Percentiles rank a stretch among this genome's conserved stretches.
These are phyloP conservation scores for Cairneyella variabilis DNA, from an alignment of 495 filamentous ascomycete species.

Conservation along the genomic window DNA sequence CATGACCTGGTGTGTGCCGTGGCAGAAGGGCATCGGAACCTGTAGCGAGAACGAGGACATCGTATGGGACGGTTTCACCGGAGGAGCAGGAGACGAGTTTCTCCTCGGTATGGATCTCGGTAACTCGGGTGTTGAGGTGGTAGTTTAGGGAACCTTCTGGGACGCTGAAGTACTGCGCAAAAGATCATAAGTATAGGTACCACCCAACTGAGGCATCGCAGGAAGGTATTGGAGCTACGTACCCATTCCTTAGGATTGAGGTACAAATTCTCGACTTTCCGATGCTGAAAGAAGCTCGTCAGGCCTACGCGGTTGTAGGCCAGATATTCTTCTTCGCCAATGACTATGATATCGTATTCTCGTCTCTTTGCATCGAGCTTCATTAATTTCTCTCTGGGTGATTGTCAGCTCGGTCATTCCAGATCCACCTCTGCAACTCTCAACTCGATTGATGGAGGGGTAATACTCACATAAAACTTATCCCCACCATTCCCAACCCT, in stretches of 20 bases:
- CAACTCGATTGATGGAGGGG: not conserved
- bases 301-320: conserved; percentile 97
- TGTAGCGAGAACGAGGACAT: conserved; percentile 86
- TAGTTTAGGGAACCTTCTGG: conserved; percentile 54
- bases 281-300: conserved; percentile 88
- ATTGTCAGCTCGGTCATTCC: not conserved
- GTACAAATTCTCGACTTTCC: conserved; percentile 85
- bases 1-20: conserved; percentile 72
- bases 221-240: not conserved
- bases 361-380: conserved; percentile 75
- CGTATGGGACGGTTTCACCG: conserved; percentile 71
- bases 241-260: conserved; percentile 84
- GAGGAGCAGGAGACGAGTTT: conserved; percentile 71
- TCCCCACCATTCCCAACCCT: conserved; percentile 93
- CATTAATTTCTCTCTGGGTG: conserved; percentile 77
- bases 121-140: conserved; percentile 79
- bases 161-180: conserved; percentile 20
- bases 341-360: conserved; percentile 82
- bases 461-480: conserved; percentile 77
- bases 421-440: conserved; percentile 31
- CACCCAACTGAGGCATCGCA: not conserved
- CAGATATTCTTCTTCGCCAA: conserved; percentile 88
- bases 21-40: conserved; percentile 89
- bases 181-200: too few species aligned
- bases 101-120: conserved; percentile 56